These are phyloP conservation scores for Mycena galericulata DNA, from an alignment of 768 basidiomycete genomes.

Conservation along the genomic window DNA sequence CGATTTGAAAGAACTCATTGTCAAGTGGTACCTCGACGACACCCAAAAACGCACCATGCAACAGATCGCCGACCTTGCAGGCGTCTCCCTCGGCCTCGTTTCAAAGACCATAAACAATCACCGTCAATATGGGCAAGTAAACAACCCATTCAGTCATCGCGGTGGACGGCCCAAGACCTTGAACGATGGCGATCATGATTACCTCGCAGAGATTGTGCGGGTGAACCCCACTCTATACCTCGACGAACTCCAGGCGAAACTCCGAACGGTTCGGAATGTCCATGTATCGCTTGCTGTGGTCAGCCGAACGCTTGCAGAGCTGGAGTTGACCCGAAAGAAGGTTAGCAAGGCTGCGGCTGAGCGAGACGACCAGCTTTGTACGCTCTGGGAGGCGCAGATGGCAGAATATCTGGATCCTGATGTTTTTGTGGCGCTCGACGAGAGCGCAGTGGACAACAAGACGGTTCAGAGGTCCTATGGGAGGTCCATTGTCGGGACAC, in stretches of 20 bases:
- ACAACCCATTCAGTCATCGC: background rate
- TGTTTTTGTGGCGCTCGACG: slow-evolving; percentile 41
- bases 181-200: background rate
- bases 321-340: slow-evolving; percentile 29
- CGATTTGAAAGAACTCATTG: background rate
- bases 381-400: slow-evolving; percentile 34
- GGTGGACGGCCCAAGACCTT: background rate
- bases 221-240: background rate
- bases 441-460: slow-evolving; percentile 40
- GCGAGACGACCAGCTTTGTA: slow-evolving; percentile 36
- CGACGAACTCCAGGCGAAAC: background rate
- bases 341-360: slow-evolving; percentile 14
- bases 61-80: background rate
- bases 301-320: slow-evolving; percentile 14
- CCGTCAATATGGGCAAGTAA: background rate
- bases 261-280: background rate
- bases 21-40: background rate
- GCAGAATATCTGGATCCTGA: slow-evolving; percentile 23
- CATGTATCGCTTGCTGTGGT: slow-evolving; percentile 37
- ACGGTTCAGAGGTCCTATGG: slow-evolving; percentile 38
- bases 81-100: background rate
- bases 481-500: slow-evolving; percentile 34
- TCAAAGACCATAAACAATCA: background rate
- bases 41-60: background rate
- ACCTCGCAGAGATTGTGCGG: background rate